These are phyloP conservation scores for Eurotiales sp. DNA, from an alignment of 2,329 filamentous ascomycete species.

Conservation along the genomic window DNA sequence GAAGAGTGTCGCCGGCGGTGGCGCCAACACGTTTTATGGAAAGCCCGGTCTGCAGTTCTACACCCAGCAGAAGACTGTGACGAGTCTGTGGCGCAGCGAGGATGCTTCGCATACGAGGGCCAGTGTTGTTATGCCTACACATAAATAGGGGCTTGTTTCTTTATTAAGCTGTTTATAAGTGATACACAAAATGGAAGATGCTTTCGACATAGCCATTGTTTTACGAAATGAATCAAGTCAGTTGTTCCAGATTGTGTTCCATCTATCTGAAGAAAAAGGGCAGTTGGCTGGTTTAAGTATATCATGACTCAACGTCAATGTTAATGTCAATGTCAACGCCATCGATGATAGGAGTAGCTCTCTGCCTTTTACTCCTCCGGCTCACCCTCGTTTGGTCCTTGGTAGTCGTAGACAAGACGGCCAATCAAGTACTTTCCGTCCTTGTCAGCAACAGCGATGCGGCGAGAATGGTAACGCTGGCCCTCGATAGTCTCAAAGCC, in stretches of 20 bases:
- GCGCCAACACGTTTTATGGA: constrained; percentile 92
- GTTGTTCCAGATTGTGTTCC: too few relatives aligned
- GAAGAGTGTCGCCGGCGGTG: constrained; percentile 86
- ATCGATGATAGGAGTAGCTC: too few relatives aligned
- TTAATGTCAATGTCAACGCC: too few relatives aligned
- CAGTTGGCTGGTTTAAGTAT: too few relatives aligned
- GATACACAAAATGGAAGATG: too few relatives aligned
- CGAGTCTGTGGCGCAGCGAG: constrained; percentile 79
- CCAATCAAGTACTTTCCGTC: constrained; percentile 31
- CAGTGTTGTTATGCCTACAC: constrained; percentile 74
- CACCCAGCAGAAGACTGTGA: constrained; percentile 97
- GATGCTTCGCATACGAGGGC: constrained; percentile 85
- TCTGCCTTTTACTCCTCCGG: too few relatives aligned
- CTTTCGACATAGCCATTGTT: too few relatives aligned
- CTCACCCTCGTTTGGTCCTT: background rate
- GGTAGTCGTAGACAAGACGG: constrained; percentile 41
- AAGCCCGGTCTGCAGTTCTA: constrained; percentile 90
- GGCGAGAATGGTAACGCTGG: constrained; percentile 40
- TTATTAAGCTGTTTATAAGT: too few relatives aligned
- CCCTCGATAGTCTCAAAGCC: constrained; percentile 44
- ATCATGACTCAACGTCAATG: background rate
- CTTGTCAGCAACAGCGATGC: constrained; percentile 37
- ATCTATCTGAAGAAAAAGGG: too few relatives aligned
- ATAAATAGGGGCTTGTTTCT: too few relatives aligned
- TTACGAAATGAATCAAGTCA: too few relatives aligned